A percentile compares a stretch with the other conserved stretches of the same genome.
Conservation (phyloP, 306 rosid genomes). For the Aeschynomene evenia region DNA sequence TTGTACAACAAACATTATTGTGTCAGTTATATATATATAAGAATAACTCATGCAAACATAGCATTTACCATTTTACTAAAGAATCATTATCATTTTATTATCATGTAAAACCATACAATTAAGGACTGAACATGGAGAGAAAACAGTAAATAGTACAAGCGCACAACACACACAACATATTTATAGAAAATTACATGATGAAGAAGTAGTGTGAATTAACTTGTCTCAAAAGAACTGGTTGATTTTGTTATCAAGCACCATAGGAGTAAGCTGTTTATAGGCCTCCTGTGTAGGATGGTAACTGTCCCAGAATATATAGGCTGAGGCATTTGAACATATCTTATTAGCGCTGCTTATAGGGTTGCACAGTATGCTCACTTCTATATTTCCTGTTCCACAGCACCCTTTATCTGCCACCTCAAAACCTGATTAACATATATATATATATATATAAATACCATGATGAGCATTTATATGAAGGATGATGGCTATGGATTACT, state of each 20-base stretch:
- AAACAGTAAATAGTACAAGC: background rate
- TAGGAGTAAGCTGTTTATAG: slow-evolving; percentile 30
- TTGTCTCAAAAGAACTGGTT: slow-evolving; percentile 44
- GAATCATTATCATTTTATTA: background rate
- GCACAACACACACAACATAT: too few species aligned
- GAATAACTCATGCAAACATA: background rate
- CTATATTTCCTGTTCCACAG: slow-evolving; percentile 80
- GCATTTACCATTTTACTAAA: background rate
- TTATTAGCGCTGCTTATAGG: background rate
- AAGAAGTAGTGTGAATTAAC: background rate
- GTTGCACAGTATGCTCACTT: slow-evolving; percentile 54
- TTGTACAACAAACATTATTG: too few species aligned
- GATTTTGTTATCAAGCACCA: slow-evolving; percentile 34
- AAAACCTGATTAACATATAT: slow-evolving; percentile 60
- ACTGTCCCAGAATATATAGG: slow-evolving; percentile 70
- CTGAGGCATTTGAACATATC: slow-evolving; percentile 42
- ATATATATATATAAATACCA: too few species aligned
- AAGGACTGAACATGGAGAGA: background rate
- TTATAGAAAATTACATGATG: background rate
- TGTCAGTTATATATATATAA: too few species aligned
- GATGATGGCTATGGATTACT: too few species aligned
- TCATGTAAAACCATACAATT: background rate
- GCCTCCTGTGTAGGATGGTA: slow-evolving; percentile 59
- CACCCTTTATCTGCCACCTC: slow-evolving; percentile 56
- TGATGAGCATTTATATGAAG: background rate